Percentiles rank a stretch among this genome's conserved stretches.
Conservation (phyloP, 352 stramenopile species). For the Pythium scleroteichum region DNA sequence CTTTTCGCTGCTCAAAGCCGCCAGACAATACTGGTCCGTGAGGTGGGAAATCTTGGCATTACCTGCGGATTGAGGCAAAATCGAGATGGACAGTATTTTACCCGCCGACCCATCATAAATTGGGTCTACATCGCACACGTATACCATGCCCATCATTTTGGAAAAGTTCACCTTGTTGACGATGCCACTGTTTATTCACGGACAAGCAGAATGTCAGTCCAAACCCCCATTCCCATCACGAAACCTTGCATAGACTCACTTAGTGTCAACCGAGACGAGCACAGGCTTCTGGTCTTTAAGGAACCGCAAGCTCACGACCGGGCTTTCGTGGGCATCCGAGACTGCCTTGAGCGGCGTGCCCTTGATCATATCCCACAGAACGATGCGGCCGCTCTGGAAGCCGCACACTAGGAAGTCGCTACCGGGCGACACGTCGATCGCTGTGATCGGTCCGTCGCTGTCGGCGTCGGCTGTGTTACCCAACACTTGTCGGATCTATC, state of each 20-base stretch:
- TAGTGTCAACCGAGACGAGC: conserved; percentile 81
- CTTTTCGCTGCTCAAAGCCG: conserved; percentile 85
- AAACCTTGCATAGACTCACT: conserved; percentile 43
- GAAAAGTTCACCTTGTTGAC: conserved; percentile 95
- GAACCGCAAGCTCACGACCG: conserved; percentile 84
- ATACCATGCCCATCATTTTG: conserved; percentile 94
- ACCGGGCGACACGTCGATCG: conserved; percentile 86
- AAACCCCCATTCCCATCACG: not conserved
- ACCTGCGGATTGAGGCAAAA: conserved; percentile 73
- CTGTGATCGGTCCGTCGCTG: conserved; percentile 78
- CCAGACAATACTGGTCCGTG: conserved; percentile 84
- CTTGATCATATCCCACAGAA: conserved; percentile 97
- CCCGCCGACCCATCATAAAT: conserved; percentile 94
- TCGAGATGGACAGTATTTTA: conserved; percentile 82
- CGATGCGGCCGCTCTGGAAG: conserved; percentile 91
- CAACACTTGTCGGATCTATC: conserved; percentile 83
- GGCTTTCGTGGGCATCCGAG: conserved; percentile 88
- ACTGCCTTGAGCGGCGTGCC: conserved; percentile 90
- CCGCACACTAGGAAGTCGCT: conserved; percentile 92
- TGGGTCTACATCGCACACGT: conserved; percentile 93
- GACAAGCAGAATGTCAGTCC: conserved; percentile 34
- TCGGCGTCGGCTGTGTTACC: conserved; percentile 80
- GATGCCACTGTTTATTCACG: conserved; percentile 65
- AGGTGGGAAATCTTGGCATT: conserved; percentile 87
- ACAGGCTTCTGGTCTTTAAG: conserved; percentile 87